Percentiles rank a stretch among this genome's conserved stretches.
Evolutionary conservation across 768 basidiomycete species (phyloP).

Genomic region (Tricholoma bakamatsutake): DNA sequence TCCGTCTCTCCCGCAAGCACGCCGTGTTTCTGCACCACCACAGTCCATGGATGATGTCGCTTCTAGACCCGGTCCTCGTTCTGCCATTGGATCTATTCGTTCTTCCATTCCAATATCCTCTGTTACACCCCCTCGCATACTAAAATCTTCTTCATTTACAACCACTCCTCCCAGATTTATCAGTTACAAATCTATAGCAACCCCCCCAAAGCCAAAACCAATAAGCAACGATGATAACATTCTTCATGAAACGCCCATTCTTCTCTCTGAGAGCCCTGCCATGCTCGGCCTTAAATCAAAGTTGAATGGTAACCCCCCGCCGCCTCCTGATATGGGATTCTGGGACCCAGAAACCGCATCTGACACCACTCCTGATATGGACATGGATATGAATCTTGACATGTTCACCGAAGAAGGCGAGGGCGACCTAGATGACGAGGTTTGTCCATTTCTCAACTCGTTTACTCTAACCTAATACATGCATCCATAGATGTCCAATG

Average conservation of each 20-base stretch:
- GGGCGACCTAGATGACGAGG: conserved; percentile 70
- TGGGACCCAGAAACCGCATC: conserved; percentile 42
- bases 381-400: conserved; percentile 52
- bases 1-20: conserved; percentile 30
- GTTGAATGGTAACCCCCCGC: conserved; percentile 8
- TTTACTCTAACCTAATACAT: neutral
- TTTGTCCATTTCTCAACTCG: conserved; percentile 19
- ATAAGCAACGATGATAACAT: conserved; percentile 4
- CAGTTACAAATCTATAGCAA: neutral
- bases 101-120: neutral
- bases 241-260: neutral
- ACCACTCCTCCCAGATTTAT: conserved; percentile 7
- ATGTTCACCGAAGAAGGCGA: conserved; percentile 61
- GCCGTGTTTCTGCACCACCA: conserved; percentile 35
- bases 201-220: neutral
- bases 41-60: conserved; percentile 9
- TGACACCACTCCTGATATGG: neutral
- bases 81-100: neutral
- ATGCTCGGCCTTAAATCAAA: conserved; percentile 11
- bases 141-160: no score
- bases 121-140: neutral
- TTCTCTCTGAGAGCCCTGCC: conserved; percentile 6
- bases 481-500: conserved; percentile 28
- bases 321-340: conserved; percentile 22
- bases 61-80: neutral